Conservation (phyloP, 176 grass and related monocot species). For the Dendrocalamus sinicus region DNA sequence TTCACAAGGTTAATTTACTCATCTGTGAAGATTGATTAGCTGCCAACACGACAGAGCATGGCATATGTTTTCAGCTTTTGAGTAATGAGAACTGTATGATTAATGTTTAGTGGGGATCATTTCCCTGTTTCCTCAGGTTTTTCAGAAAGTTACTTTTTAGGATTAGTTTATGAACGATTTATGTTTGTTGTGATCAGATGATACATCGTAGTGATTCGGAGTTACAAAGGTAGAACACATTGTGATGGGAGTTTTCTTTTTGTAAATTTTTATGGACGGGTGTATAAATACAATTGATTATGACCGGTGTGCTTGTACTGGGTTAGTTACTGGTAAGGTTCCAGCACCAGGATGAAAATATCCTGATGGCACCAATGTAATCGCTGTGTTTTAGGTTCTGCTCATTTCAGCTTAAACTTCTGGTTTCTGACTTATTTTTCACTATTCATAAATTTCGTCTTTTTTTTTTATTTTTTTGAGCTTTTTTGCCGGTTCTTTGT, state of each 20-base stretch:
- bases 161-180: constrained; percentile 38
- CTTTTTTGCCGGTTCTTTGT: no score
- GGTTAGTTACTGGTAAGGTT: background rate
- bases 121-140: constrained; percentile 24
- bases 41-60: background rate
- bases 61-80: constrained; percentile 29
- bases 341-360: background rate
- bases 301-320: constrained; percentile 9
- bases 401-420: no score
- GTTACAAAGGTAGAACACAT: constrained; percentile 38
- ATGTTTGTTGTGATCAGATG: constrained; percentile 47
- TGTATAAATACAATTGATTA: constrained; percentile 53
- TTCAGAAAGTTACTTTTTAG: constrained; percentile 41
- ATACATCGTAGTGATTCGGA: constrained; percentile 41
- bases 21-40: constrained; percentile 70
- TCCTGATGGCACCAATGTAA: constrained; percentile 15
- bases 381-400: no score
- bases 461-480: no score
- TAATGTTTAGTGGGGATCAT: constrained; percentile 47
- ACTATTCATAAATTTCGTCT: no score
- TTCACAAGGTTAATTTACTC: constrained; percentile 76
- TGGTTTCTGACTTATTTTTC: no score
- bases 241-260: constrained; percentile 27
- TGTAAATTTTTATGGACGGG: background rate
- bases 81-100: constrained; percentile 47